Conservation (phyloP, 1,139 yeast species). For the Candida tetrigidarum region DNA sequence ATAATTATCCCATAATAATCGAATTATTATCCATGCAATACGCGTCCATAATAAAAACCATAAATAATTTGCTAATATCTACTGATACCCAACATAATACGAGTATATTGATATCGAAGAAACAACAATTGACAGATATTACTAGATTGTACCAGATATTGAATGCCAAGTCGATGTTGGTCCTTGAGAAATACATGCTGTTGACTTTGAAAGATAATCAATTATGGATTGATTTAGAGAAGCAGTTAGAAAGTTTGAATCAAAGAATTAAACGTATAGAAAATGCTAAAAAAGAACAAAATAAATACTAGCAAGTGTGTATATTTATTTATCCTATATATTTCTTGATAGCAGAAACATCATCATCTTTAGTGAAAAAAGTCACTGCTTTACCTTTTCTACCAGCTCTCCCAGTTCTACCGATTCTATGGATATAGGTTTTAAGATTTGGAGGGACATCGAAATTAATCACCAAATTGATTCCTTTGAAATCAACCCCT, state of each 20-base stretch:
- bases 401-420: constrained; percentile 98
- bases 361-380: constrained; percentile 90
- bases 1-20: constrained; percentile 24
- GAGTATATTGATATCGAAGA: constrained; percentile 8
- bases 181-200: constrained; percentile 31
- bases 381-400: constrained; percentile 86
- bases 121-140: constrained; percentile 20
- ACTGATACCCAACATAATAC: constrained; percentile 7
- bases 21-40: constrained; percentile 28
- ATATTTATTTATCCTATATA: background rate
- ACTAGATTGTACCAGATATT: constrained; percentile 25
- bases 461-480: constrained; percentile 90
- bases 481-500: constrained; percentile 98
- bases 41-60: constrained; percentile 25
- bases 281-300: constrained; percentile 1
- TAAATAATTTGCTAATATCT: constrained; percentile 10
- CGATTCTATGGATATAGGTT: constrained; percentile 96
- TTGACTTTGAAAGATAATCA: constrained; percentile 27
- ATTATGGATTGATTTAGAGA: constrained; percentile 29
- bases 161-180: constrained; percentile 32
- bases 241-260: constrained; percentile 18
- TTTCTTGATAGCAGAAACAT: constrained; percentile 56
- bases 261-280: constrained; percentile 16
- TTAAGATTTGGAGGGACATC: constrained; percentile 96
- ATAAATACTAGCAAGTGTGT: constrained; percentile 13